Conservation (phyloP, 2,329 filamentous ascomycete species). For the Nemania bipapillata region DNA sequence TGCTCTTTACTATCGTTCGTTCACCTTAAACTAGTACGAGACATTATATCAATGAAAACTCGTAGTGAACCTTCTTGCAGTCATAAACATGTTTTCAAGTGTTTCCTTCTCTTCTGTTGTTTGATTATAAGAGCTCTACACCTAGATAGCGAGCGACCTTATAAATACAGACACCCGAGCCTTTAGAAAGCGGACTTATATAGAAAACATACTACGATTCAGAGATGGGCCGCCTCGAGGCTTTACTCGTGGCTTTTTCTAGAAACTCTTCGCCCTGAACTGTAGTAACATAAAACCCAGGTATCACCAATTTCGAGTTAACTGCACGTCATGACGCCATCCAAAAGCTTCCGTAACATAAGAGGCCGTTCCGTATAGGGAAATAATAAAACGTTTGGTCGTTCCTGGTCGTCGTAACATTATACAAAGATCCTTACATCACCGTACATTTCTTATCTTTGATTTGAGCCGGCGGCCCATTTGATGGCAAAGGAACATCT, state of each 20-base stretch:
- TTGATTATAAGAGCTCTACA: constrained; percentile 3
- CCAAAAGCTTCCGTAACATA: background rate
- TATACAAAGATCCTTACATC: constrained; percentile 57
- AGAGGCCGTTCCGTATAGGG: background rate
- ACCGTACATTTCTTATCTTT: constrained; percentile 62
- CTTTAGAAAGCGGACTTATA: constrained; percentile 1
- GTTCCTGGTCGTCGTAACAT: background rate
- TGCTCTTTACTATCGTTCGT: background rate
- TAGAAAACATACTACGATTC: background rate
- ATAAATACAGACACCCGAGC: constrained; percentile 1
- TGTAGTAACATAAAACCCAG: constrained; percentile 7
- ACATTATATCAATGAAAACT: background rate
- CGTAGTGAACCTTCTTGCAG: background rate
- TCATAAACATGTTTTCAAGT: background rate
- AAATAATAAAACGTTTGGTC: background rate
- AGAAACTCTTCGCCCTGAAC: background rate
- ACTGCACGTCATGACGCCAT: constrained; percentile 15
- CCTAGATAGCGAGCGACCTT: constrained; percentile 19
- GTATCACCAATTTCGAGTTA: constrained; percentile 19
- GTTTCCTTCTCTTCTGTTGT: background rate
- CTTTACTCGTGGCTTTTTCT: background rate
- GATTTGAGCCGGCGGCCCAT: constrained; percentile 46
- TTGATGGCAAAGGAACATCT: constrained; percentile 56
- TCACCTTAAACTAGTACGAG: background rate
- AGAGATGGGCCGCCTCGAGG: background rate